A percentile compares a stretch with the other conserved stretches of the same genome.
Evolutionary conservation across 2,329 filamentous ascomycete genomes (phyloP).

Genomic region (Monosporascus sp.): DNA sequence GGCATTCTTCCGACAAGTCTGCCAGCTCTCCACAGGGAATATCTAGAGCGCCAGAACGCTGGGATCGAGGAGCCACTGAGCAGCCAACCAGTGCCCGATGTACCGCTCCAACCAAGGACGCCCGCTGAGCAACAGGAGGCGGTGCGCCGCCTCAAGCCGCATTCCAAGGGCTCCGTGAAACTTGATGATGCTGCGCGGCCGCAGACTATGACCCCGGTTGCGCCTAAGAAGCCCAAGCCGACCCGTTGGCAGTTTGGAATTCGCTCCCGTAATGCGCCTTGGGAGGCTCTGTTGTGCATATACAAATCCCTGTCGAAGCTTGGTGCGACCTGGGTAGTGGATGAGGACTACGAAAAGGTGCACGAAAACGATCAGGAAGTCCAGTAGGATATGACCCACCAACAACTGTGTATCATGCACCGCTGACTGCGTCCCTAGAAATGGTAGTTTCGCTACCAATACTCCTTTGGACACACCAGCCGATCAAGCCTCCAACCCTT

Average conservation of each 20-base stretch:
- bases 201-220: slow-evolving; percentile 59
- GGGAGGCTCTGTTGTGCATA: slow-evolving; percentile 90
- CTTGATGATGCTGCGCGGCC: slow-evolving; percentile 61
- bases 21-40: slow-evolving; percentile 84
- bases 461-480: slow-evolving; percentile 13
- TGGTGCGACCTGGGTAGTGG: slow-evolving; percentile 79
- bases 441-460: slow-evolving; percentile 4
- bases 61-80: slow-evolving; percentile 42
- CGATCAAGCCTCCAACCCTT: slow-evolving; percentile 16
- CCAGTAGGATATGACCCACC: slow-evolving; percentile 26
- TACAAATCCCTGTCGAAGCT: slow-evolving; percentile 87
- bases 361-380: slow-evolving; percentile 40
- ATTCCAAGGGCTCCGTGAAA: slow-evolving; percentile 66
- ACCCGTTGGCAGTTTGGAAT: slow-evolving; percentile 99
- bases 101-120: slow-evolving; percentile 47
- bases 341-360: slow-evolving; percentile 51
- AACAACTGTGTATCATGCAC: slow-evolving; percentile 9
- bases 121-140: slow-evolving; percentile 78
- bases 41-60: slow-evolving; percentile 68
- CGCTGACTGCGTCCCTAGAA: not conserved
- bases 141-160: slow-evolving; percentile 75
- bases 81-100: slow-evolving; percentile 42
- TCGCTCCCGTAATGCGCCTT: slow-evolving; percentile 85
- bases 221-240: slow-evolving; percentile 67
- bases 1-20: slow-evolving; percentile 88